Percentiles rank a stretch among this genome's conserved stretches.
These are phyloP conservation scores for Trebouxia sp. DNA, from an alignment of 139 green algal species.

Conservation along the genomic window DNA sequence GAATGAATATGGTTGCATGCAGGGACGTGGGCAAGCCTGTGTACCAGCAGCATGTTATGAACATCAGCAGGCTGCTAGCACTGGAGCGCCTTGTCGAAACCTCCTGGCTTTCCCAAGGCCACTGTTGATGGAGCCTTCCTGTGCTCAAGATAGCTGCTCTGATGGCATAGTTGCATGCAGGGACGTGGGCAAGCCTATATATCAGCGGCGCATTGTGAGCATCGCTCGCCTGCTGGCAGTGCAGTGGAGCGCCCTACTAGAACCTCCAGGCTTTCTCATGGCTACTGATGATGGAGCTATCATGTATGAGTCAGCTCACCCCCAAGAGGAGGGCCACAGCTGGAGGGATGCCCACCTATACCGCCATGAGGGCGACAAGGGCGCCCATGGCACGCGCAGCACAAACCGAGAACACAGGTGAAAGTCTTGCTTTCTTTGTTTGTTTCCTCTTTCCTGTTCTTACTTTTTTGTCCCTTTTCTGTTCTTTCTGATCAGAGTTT, in stretches of 20 bases:
- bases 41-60: background rate
- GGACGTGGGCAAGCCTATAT: background rate
- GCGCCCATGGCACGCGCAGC: background rate
- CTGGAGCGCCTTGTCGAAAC: background rate
- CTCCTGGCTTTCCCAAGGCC: background rate
- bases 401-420: background rate
- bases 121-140: background rate
- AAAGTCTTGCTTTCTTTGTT: background rate
- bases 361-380: background rate
- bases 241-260: background rate
- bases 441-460: background rate
- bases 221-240: background rate
- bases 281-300: slow-evolving; percentile 18
- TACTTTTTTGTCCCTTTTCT: background rate
- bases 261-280: background rate
- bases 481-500: background rate
- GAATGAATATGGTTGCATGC: background rate
- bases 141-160: background rate
- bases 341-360: slow-evolving; percentile 5
- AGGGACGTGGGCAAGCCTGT: background rate
- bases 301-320: background rate
- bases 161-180: background rate
- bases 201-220: background rate
- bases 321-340: background rate
- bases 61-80: background rate